Evolutionary conservation across 75 land plant species (phyloP), one percentile per base, ranked within the genome.

Genomic region (Ceratopteris richardii): DNA sequence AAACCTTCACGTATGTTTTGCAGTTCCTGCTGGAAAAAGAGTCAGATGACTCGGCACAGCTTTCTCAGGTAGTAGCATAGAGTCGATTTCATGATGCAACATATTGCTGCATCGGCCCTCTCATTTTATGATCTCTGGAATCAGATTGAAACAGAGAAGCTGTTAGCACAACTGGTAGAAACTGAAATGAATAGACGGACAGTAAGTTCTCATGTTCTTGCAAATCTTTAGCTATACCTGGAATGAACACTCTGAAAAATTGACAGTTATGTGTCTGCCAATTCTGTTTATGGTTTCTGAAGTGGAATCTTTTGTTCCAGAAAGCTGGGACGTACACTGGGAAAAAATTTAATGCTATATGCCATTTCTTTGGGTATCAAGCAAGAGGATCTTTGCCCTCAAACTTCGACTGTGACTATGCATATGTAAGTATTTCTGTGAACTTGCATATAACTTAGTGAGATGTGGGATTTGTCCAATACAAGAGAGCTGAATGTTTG

Each of bases 321-420:
- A 95, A 90, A 82, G 88, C 78, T 67, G 99, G 99, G 16, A 78
- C 78, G 7, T 90, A 95, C 64, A 95, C 70, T 53, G 99, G 99
- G 30, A 95, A 95, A 71, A 95, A 95, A 64, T 95, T 95, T 82
- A 90, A 80, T 79, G 96, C 96, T 22, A 85, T 95, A 48, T 95
- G 96, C 75, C 99, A 95, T 64, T 95, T 95, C 62, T 95, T 95
- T 61, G 99, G 99, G 29, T 95, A 95, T 62, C 99, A 95, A 66
- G 99, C 99, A 51, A 83, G 99, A 18, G 99, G 99, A 50, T 86
- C 99, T 0, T 75, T 95, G 55, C 99, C 99, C 51, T 90, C 99
- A 58, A 95, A 95, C 51, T 95, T 95, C 63, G 99, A 95, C 57
- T 90, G 99, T 59, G 90, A 85, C 64, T 95, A 95, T 76, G 99